These are phyloP conservation scores for Pythium scleroteichum DNA, from an alignment of 352 stramenopile species.

Conservation along the genomic window DNA sequence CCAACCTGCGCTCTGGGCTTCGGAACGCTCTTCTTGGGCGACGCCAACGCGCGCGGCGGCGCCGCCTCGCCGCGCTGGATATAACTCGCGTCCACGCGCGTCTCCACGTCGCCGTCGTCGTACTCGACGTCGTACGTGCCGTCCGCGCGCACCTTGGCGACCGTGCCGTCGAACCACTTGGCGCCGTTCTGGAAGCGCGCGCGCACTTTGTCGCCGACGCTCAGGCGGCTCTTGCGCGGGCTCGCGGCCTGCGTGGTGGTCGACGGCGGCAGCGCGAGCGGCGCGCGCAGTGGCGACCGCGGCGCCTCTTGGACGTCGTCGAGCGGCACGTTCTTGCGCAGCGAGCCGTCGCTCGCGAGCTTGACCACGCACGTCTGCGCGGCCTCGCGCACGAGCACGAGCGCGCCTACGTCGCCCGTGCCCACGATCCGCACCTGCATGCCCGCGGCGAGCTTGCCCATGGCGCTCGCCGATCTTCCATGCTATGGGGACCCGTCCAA, in stretches of 20 bases:
- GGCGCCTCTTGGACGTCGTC: constrained; percentile 55
- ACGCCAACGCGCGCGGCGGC: too few relatives aligned
- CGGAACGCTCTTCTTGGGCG: constrained; percentile 5
- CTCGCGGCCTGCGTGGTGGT: neutral
- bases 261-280: constrained; percentile 20
- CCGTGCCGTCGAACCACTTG: constrained; percentile 53
- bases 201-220: constrained; percentile 35
- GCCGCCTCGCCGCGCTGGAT: constrained; percentile 25
- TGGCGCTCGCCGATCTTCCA: neutral
- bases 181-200: constrained; percentile 52
- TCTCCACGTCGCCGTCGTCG: constrained; percentile 66
- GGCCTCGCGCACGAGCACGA: constrained; percentile 63
- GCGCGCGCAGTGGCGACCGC: constrained; percentile 19
- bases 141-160: constrained; percentile 53
- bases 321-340: constrained; percentile 72
- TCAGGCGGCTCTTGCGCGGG: constrained; percentile 8
- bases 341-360: constrained; percentile 47
- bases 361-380: constrained; percentile 74
- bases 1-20: constrained; percentile 8
- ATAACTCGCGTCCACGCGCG: constrained; percentile 6
- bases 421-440: constrained; percentile 58
- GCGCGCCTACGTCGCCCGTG: constrained; percentile 50
- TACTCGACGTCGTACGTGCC: constrained; percentile 74
- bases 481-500: neutral
- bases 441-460: constrained; percentile 45